phyloP scores from a whole-genome alignment of 2,329 filamentous ascomycete genomes.

The Atkinsonella texensis region DNA sequence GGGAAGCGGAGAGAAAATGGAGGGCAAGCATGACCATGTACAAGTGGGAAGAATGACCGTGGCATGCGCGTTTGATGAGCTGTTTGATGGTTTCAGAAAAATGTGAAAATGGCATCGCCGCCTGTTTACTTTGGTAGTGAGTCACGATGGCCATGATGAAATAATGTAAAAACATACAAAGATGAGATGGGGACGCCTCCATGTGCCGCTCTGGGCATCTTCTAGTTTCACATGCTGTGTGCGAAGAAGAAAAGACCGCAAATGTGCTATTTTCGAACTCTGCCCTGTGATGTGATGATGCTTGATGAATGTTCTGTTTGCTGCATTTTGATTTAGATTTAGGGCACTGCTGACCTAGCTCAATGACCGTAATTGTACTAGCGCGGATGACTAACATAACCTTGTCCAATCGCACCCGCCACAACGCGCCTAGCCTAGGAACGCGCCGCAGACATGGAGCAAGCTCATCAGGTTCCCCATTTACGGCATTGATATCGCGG shows the following conservation, averaged over 20 bases:
- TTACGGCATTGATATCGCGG: background rate
- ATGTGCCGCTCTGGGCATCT: background rate
- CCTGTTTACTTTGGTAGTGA: background rate
- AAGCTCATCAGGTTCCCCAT: background rate
- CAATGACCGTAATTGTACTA: background rate
- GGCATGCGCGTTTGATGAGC: background rate
- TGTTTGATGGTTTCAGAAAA: background rate
- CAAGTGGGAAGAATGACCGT: no score
- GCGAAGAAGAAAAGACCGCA: background rate
- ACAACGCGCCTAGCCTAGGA: constrained; percentile 2
- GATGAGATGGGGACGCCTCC: background rate
- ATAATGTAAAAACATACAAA: background rate
- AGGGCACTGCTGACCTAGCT: background rate
- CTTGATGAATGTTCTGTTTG: no score
- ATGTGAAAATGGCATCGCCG: background rate
- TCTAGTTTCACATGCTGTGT: background rate
- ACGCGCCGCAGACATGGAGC: constrained; percentile 1
- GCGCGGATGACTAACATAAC: background rate
- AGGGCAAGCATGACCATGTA: background rate
- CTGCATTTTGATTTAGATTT: background rate
- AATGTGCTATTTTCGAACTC: no score
- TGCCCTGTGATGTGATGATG: no score
- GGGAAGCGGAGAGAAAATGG: background rate
- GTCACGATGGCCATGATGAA: no score
- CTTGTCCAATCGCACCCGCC: background rate